These are phyloP conservation scores for Xeromyces bisporus DNA, from an alignment of 495 filamentous ascomycete species.

Conservation along the genomic window DNA sequence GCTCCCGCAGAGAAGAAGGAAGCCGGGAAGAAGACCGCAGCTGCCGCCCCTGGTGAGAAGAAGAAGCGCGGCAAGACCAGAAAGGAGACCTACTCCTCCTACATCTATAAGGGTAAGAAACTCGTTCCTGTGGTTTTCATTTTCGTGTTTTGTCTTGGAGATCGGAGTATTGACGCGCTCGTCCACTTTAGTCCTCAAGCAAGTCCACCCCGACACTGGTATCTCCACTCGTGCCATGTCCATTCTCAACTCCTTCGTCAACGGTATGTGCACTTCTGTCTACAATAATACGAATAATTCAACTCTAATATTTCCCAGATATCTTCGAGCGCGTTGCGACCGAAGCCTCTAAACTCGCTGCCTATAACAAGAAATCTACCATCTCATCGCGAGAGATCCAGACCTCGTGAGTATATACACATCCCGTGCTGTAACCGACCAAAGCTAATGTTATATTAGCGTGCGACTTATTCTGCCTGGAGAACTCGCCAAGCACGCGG, in stretches of 20 bases:
- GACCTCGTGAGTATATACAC: constrained; percentile 53
- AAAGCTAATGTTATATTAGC: constrained; percentile 18
- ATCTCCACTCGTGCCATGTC: constrained; percentile 99
- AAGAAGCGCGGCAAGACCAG: constrained; percentile 99
- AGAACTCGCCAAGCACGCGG: constrained; percentile 97
- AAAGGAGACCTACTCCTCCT: constrained; percentile 98
- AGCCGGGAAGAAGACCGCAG: constrained; percentile 91
- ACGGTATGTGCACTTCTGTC: constrained; percentile 46
- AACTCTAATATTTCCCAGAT: constrained; percentile 36
- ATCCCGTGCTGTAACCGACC: neutral
- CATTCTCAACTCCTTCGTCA: constrained; percentile 98
- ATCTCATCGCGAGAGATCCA: constrained; percentile 99
- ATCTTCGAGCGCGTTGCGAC: constrained; percentile 99
- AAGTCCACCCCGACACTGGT: constrained; percentile 99
- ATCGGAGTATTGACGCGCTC: constrained; percentile 21
- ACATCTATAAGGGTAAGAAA: constrained; percentile 97
- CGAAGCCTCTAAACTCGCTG: constrained; percentile 95
- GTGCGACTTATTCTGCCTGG: constrained; percentile 94
- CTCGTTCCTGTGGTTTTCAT: neutral
- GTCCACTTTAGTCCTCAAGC: constrained; percentile 70
- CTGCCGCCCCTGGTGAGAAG: constrained; percentile 85
- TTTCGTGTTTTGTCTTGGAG: constrained; percentile 1
- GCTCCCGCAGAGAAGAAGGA: constrained; percentile 96
- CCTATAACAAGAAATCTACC: constrained; percentile 99
- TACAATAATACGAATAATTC: neutral